Evolutionary conservation across 2,329 filamentous ascomycete species (phyloP).

Genomic region (Pseudomassariella vexata): DNA sequence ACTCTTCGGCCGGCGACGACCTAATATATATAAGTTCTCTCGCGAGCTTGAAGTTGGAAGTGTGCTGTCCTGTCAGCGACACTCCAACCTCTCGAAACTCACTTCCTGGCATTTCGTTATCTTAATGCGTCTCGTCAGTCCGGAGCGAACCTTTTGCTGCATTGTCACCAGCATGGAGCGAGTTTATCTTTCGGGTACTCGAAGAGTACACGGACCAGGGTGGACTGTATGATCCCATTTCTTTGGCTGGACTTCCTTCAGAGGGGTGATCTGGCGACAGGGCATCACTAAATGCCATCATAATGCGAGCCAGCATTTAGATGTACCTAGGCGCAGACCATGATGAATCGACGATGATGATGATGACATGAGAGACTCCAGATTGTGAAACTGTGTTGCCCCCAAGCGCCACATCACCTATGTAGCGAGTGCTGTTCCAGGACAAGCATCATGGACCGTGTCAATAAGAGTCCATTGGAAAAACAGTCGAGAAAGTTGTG

Average conservation of each 20-base stretch:
- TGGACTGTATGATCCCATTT: too few relatives aligned
- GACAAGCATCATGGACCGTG: too few relatives aligned
- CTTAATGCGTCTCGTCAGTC: conserved; percentile 15
- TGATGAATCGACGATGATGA: conserved; percentile 21
- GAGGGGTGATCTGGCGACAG: conserved; percentile 12
- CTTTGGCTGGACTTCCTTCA: conserved; percentile 13
- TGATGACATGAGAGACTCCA: conserved; percentile 23
- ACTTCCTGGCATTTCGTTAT: conserved; percentile 14
- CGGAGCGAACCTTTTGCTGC: conserved; percentile 14
- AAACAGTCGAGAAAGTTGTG: too few relatives aligned
- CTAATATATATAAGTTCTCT: conserved; percentile 27
- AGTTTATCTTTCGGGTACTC: conserved; percentile 12
- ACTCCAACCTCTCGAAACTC: conserved; percentile 13
- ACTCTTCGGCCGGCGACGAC: conserved; percentile 22
- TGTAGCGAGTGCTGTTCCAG: too few relatives aligned
- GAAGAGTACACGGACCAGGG: too few relatives aligned
- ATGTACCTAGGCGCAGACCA: conserved; percentile 26
- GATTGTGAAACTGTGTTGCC: conserved; percentile 3
- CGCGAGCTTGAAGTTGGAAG: conserved; percentile 20
- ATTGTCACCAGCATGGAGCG: conserved; percentile 17
- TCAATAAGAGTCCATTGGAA: too few relatives aligned
- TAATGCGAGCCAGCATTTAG: conserved; percentile 18
- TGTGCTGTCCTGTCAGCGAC: conserved; percentile 14
- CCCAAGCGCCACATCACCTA: too few relatives aligned
- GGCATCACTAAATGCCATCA: conserved; percentile 15